phyloP scores from a whole-genome alignment of 1,284 basidiomycete species.

The Ustilago trichophora region DNA sequence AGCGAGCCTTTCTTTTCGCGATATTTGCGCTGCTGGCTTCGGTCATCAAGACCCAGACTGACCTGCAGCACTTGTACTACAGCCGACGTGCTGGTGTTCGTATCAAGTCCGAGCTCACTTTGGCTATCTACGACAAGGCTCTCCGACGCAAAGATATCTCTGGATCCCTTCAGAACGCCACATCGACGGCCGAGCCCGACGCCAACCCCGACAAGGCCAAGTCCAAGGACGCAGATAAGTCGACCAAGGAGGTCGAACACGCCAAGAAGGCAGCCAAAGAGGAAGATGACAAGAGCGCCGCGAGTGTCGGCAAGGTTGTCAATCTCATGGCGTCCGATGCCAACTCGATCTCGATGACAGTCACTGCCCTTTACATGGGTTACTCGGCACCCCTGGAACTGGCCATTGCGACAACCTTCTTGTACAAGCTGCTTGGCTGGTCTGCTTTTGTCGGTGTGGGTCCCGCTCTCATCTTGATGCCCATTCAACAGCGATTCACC shows the following conservation, averaged over 20 bases:
- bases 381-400: slow-evolving; percentile 47
- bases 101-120: slow-evolving; percentile 78
- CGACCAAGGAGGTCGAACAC: background rate
- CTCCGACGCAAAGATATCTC: slow-evolving; percentile 84
- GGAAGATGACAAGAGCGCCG: slow-evolving; percentile 24
- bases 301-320: slow-evolving; percentile 45
- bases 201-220: slow-evolving; percentile 57
- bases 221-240: background rate
- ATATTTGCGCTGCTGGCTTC: slow-evolving; percentile 31
- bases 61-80: slow-evolving; percentile 81
- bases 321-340: slow-evolving; percentile 40
- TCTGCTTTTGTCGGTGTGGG: slow-evolving; percentile 45
- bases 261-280: slow-evolving; percentile 1
- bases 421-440: slow-evolving; percentile 52
- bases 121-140: slow-evolving; percentile 88
- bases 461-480: slow-evolving; percentile 33
- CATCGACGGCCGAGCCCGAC: slow-evolving; percentile 68
- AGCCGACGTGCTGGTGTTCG: slow-evolving; percentile 74
- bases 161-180: slow-evolving; percentile 73
- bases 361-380: slow-evolving; percentile 20
- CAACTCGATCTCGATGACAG: slow-evolving; percentile 10
- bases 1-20: slow-evolving; percentile 46
- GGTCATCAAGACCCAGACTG: slow-evolving; percentile 64
- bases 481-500: slow-evolving; percentile 35
- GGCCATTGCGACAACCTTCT: slow-evolving; percentile 38